These are phyloP conservation scores for Chytriomyces confervae DNA, from an alignment of 192 early-diverging fungal species.

Conservation along the genomic window DNA sequence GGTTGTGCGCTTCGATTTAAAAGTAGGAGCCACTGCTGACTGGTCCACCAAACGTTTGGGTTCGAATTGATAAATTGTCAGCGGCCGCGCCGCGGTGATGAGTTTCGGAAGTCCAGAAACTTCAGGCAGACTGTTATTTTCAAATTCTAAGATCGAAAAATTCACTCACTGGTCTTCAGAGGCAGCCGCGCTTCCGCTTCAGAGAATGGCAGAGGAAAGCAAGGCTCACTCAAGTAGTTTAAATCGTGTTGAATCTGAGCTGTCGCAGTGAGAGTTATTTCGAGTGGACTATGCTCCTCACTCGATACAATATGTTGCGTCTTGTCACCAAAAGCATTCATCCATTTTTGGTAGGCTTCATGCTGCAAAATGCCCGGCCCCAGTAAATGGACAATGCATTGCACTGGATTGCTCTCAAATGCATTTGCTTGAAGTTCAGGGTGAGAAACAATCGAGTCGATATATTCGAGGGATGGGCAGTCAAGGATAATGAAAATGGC, in stretches of 20 bases:
- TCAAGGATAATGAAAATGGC: constrained; percentile 51
- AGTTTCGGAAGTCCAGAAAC: constrained; percentile 33
- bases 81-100: constrained; percentile 24
- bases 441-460: constrained; percentile 18
- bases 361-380: constrained; percentile 65
- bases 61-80: constrained; percentile 68
- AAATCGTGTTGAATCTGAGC: constrained; percentile 69
- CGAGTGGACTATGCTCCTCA: constrained; percentile 67
- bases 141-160: too few relatives aligned
- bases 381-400: constrained; percentile 69
- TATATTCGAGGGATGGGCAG: constrained; percentile 44
- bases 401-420: constrained; percentile 37
- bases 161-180: background rate
- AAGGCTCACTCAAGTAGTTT: constrained; percentile 63
- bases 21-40: constrained; percentile 18
- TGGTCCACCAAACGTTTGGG: constrained; percentile 63
- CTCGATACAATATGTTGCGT: constrained; percentile 80
- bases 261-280: constrained; percentile 69
- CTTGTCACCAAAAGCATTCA: constrained; percentile 67
- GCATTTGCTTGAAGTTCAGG: constrained; percentile 30
- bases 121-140: background rate
- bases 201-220: constrained; percentile 78
- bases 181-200: constrained; percentile 43
- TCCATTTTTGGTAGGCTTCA: constrained; percentile 71
- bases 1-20: background rate